phyloP scores from a whole-genome alignment of 2,329 filamentous ascomycete genomes.

The Lecanosticta acicola region DNA sequence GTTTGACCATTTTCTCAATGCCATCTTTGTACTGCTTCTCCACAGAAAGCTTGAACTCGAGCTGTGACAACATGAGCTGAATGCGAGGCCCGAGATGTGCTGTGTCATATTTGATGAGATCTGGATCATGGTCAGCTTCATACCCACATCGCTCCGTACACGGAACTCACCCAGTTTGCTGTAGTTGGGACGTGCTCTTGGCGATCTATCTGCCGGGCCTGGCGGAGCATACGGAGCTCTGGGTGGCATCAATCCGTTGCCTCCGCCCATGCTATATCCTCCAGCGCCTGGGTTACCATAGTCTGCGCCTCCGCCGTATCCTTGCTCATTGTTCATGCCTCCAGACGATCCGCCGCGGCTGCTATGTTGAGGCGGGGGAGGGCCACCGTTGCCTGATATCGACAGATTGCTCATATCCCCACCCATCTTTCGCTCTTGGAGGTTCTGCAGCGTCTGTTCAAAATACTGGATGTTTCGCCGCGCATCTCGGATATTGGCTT shows the following conservation, averaged over 20 bases:
- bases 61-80: conserved; percentile 96
- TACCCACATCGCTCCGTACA: neutral
- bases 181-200: conserved; percentile 80
- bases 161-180: conserved; percentile 80
- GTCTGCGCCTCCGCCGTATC: conserved; percentile 50
- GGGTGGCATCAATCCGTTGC: conserved; percentile 71
- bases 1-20: conserved; percentile 97
- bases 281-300: conserved; percentile 54
- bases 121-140: conserved; percentile 44
- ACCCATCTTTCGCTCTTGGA: conserved; percentile 73
- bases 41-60: conserved; percentile 97
- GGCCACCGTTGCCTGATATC: conserved; percentile 46
- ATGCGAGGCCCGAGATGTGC: conserved; percentile 93
- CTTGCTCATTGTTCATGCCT: conserved; percentile 41
- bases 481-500: conserved; percentile 90
- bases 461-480: conserved; percentile 92
- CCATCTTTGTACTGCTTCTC: conserved; percentile 99
- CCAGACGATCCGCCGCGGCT: conserved; percentile 44
- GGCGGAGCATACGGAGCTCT: conserved; percentile 72
- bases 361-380: conserved; percentile 31
- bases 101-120: conserved; percentile 97
- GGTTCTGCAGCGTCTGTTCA: conserved; percentile 81
- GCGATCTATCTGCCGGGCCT: conserved; percentile 60
- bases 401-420: conserved; percentile 63
- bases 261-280: conserved; percentile 56